Evolutionary conservation across 495 filamentous ascomycete species (phyloP).

Genomic region (Penicillium longicatenatum): DNA sequence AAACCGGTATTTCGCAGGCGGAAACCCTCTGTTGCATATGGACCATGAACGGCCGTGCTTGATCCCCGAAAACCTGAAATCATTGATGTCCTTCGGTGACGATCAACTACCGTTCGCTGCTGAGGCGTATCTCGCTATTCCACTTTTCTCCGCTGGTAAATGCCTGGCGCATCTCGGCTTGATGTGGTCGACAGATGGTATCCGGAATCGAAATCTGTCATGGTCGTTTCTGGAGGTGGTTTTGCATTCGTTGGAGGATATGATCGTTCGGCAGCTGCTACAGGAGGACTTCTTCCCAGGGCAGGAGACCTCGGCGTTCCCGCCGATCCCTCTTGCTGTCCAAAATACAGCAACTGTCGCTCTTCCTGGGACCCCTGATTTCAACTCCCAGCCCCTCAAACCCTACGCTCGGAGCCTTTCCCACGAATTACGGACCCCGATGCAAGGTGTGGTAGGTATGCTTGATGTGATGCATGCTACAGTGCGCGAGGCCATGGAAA

Average conservation of each 20-base stretch:
- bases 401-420: constrained; percentile 79
- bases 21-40: constrained; percentile 69
- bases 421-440: constrained; percentile 78
- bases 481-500: constrained; percentile 68
- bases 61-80: constrained; percentile 62
- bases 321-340: constrained; percentile 34
- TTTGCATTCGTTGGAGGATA: constrained; percentile 73
- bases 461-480: constrained; percentile 83
- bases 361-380: constrained; percentile 29
- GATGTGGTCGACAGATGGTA: constrained; percentile 70
- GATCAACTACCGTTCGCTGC: constrained; percentile 61
- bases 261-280: constrained; percentile 60
- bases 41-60: constrained; percentile 73
- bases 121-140: constrained; percentile 73
- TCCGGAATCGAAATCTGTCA: constrained; percentile 55
- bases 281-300: constrained; percentile 14
- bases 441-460: constrained; percentile 87
- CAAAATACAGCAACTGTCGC: constrained; percentile 30
- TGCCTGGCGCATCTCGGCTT: constrained; percentile 75
- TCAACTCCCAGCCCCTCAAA: constrained; percentile 66
- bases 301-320: constrained; percentile 7
- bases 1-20: constrained; percentile 66
- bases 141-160: constrained; percentile 67
- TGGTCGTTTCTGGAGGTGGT: constrained; percentile 77
- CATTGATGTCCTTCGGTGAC: constrained; percentile 60